These are phyloP conservation scores for Talaromyces sp. DNA, from an alignment of 2,329 filamentous ascomycete genomes.

Conservation along the genomic window DNA sequence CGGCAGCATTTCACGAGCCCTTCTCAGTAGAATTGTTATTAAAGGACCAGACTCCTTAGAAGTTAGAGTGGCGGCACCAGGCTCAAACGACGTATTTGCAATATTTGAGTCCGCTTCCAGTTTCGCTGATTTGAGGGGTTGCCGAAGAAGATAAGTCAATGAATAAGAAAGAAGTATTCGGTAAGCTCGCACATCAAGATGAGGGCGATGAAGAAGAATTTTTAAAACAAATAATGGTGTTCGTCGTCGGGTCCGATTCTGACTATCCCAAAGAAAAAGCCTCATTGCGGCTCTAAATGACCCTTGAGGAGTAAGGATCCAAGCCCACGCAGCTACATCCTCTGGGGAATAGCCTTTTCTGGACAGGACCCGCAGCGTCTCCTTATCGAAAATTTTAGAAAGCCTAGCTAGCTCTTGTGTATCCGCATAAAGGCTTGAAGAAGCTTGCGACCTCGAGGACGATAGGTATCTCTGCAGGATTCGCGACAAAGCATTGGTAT, in stretches of 20 bases:
- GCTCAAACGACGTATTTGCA: conserved; percentile 1
- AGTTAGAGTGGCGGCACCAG: background rate
- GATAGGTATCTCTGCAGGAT: conserved; percentile 34
- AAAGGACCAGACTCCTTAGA: conserved; percentile 34
- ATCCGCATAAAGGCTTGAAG: background rate
- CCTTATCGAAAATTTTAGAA: conserved; percentile 27
- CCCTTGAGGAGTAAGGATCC: conserved; percentile 39
- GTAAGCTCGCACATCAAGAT: conserved; percentile 40
- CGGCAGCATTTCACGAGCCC: conserved; percentile 49
- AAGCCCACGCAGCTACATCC: conserved; percentile 45
- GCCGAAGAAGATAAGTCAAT: conserved; percentile 30
- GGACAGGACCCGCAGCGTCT: conserved; percentile 26
- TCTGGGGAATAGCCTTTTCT: conserved; percentile 29
- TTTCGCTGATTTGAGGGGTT: conserved; percentile 17
- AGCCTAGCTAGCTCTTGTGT: conserved; percentile 25
- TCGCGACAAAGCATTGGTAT: conserved; percentile 23
- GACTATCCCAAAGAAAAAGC: conserved; percentile 28
- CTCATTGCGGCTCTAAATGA: conserved; percentile 34
- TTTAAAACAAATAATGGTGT: conserved; percentile 46
- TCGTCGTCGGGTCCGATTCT: conserved; percentile 17
- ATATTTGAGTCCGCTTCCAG: background rate
- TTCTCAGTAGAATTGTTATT: conserved; percentile 45
- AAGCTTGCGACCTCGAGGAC: background rate
- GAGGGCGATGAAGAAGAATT: conserved; percentile 42
- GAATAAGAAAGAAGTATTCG: conserved; percentile 39